These are phyloP conservation scores for Suillus decipiens DNA, from an alignment of 768 basidiomycete species.

Conservation along the genomic window DNA sequence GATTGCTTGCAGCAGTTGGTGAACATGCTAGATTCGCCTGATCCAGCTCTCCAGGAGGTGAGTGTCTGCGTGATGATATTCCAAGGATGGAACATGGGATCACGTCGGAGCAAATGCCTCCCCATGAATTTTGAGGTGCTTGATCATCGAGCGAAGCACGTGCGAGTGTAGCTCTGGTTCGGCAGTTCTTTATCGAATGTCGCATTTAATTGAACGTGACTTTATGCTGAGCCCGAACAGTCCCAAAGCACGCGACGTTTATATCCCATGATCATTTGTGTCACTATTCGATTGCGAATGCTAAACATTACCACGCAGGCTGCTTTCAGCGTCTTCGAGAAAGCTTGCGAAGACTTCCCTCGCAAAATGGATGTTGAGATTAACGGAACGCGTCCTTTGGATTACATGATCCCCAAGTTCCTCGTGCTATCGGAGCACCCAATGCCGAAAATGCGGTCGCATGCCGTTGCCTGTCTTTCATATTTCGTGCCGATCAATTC, in stretches of 20 bases:
- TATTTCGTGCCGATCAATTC: slow-evolving; percentile 89
- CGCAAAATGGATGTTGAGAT: slow-evolving; percentile 94
- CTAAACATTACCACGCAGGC: slow-evolving; percentile 49
- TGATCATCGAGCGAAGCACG: neutral
- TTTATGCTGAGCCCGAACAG: neutral
- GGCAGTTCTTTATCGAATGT: neutral
- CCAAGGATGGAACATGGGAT: slow-evolving; percentile 3
- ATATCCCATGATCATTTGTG: slow-evolving; percentile 3
- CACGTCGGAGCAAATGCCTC: neutral
- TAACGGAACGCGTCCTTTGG: slow-evolving; percentile 88
- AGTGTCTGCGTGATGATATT: slow-evolving; percentile 25
- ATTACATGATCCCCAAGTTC: slow-evolving; percentile 97
- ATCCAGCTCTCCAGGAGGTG: slow-evolving; percentile 86
- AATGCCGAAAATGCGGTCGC: slow-evolving; percentile 86
- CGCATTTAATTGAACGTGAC: slow-evolving; percentile 4
- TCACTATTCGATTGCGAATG: slow-evolving; percentile 11
- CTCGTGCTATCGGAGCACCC: slow-evolving; percentile 84
- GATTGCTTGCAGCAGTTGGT: slow-evolving; percentile 90
- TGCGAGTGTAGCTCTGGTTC: neutral
- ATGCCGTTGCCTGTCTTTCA: slow-evolving; percentile 92
- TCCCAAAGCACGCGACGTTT: neutral
- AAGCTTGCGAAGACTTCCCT: slow-evolving; percentile 96
- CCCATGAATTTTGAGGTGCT: neutral
- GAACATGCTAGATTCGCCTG: slow-evolving; percentile 71
- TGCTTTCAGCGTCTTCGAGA: slow-evolving; percentile 91